A percentile compares a stretch with the other conserved stretches of the same genome.
phyloP scores from a whole-genome alignment of 192 early-diverging fungal species.

The Backusella circina region DNA sequence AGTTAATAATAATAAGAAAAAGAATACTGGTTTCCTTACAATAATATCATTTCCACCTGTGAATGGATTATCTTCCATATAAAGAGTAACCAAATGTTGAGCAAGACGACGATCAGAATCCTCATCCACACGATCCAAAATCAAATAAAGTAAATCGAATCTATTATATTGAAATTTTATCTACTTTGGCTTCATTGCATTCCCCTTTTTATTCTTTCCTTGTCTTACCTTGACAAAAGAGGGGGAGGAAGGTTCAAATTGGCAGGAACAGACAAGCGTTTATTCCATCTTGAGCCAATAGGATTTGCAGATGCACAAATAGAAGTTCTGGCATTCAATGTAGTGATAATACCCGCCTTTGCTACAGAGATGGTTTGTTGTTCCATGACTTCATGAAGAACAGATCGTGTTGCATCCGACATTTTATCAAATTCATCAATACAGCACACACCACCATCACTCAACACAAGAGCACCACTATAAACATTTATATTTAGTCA shows the following conservation, averaged over 20 bases:
- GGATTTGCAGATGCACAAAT: constrained; percentile 95
- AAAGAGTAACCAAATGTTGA: constrained; percentile 83
- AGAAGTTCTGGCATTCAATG: constrained; percentile 94
- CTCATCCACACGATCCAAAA: constrained; percentile 90
- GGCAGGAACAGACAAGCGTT: constrained; percentile 76
- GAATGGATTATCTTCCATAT: constrained; percentile 62
- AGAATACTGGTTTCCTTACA: constrained; percentile 4
- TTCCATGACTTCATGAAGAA: constrained; percentile 99
- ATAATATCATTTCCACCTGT: constrained; percentile 44
- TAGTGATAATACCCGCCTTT: constrained; percentile 98
- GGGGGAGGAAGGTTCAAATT: constrained; percentile 95
- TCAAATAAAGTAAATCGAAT: constrained; percentile 91
- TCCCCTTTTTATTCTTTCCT: background rate
- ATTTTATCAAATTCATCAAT: constrained; percentile 99
- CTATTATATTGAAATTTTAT: constrained; percentile 29
- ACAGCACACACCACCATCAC: constrained; percentile 94
- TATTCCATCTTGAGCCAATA: constrained; percentile 90
- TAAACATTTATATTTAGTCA: background rate
- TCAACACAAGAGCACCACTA: constrained; percentile 91
- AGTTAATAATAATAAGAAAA: background rate
- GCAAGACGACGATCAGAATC: constrained; percentile 82
- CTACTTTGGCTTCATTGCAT: too few relatives aligned
- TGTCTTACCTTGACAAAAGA: constrained; percentile 76
- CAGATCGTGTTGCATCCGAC: constrained; percentile 89
- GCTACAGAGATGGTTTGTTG: constrained; percentile 98